A percentile compares a stretch with the other conserved stretches of the same genome.
Evolutionary conservation across 2,329 filamentous ascomycete species (phyloP).

Genomic region (Fusarium incarnatum): DNA sequence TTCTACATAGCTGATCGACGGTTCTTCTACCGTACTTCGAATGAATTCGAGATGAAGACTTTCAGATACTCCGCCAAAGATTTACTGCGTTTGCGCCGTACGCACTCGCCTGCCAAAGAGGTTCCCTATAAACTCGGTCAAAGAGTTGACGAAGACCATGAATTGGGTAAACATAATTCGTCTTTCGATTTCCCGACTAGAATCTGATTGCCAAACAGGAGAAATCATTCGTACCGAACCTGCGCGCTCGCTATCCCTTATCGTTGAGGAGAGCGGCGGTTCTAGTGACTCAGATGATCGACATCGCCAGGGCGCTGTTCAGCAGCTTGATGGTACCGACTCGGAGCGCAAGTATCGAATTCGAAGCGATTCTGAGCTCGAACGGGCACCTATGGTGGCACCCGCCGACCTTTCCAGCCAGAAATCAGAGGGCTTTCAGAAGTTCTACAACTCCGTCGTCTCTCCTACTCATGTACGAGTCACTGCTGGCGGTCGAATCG

Average conservation of each 20-base stretch:
- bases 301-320: constrained; percentile 37
- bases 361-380: constrained; percentile 58
- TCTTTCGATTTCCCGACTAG: not conserved
- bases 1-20: constrained; percentile 43
- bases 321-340: constrained; percentile 56
- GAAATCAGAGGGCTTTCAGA: constrained; percentile 73
- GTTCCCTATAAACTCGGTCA: constrained; percentile 47
- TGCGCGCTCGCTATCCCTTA: constrained; percentile 46
- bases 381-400: constrained; percentile 63
- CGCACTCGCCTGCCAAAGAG: constrained; percentile 41
- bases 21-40: constrained; percentile 54
- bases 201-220: constrained; percentile 37
- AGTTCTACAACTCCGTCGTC: constrained; percentile 75
- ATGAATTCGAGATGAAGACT: constrained; percentile 56
- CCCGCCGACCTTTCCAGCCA: constrained; percentile 66
- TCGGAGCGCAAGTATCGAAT: constrained; percentile 60
- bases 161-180: constrained; percentile 53
- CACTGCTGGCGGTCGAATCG: constrained; percentile 74
- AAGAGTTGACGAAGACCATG: constrained; percentile 55
- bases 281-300: constrained; percentile 24
- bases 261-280: constrained; percentile 47
- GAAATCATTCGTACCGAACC: constrained; percentile 50
- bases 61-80: constrained; percentile 59
- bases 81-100: constrained; percentile 54
- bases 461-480: constrained; percentile 75